Conservation (phyloP, 2,329 filamentous ascomycete species). For the Paraconiothyrium brasiliense region DNA sequence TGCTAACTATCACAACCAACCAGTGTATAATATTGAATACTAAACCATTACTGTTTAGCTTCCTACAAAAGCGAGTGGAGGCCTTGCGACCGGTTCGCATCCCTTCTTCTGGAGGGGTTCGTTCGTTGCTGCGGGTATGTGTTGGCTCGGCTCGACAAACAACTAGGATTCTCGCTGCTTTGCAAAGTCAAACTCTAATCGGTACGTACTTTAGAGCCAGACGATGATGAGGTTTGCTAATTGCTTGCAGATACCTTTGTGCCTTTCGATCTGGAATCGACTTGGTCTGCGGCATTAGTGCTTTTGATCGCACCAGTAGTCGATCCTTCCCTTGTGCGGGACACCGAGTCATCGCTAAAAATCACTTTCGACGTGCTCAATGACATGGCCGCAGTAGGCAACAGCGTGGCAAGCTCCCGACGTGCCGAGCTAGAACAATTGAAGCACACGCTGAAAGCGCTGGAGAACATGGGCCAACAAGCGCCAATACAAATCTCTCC, state of each 20-base stretch:
- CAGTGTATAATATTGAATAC: background rate
- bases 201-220: background rate
- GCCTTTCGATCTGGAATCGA: background rate
- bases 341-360: background rate
- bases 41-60: background rate
- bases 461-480: background rate
- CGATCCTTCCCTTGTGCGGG: background rate
- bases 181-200: background rate
- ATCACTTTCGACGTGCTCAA: background rate
- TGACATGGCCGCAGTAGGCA: background rate
- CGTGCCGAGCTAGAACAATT: background rate
- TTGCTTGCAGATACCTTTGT: background rate
- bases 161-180: slow-evolving; percentile 1
- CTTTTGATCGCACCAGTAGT: background rate
- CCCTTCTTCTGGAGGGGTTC: background rate
- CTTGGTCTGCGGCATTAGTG: background rate
- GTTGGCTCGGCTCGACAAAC: background rate
- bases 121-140: background rate
- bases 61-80: background rate
- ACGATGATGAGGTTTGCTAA: background rate
- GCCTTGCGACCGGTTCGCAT: background rate
- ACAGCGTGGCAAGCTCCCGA: background rate
- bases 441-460: background rate
- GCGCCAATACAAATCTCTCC: background rate
- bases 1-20: background rate